These are phyloP conservation scores for Ophiostoma perfectum DNA, from an alignment of 2,329 filamentous ascomycete species.

Conservation along the genomic window DNA sequence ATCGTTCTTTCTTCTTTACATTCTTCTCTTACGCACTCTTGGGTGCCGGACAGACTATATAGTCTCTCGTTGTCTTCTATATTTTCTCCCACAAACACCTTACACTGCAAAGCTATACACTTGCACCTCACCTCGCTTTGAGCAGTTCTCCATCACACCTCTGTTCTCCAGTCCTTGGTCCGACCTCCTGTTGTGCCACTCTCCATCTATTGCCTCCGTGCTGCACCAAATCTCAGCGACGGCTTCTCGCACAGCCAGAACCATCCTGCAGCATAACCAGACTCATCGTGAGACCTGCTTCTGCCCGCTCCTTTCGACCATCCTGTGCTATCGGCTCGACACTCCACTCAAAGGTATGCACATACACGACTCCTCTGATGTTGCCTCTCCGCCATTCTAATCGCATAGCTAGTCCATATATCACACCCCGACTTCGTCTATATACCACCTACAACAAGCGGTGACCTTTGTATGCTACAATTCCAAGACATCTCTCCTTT, in stretches of 20 bases:
- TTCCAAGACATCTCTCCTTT: neutral
- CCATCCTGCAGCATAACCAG: constrained; percentile 2
- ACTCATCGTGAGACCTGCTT: constrained; percentile 14
- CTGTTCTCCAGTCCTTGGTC: neutral
- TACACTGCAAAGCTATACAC: neutral
- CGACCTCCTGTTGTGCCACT: neutral
- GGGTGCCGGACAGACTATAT: neutral
- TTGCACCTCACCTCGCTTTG: neutral
- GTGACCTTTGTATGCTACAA: constrained; percentile 9
- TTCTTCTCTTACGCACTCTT: neutral
- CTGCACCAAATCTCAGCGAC: constrained; percentile 2
- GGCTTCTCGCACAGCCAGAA: constrained; percentile 17
- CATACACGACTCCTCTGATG: neutral
- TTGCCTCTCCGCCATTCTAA: neutral
- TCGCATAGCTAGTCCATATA: neutral
- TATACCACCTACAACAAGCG: constrained; percentile 9
- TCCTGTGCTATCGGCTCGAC: neutral
- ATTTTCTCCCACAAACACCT: too few species aligned
- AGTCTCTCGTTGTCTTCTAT: too few species aligned
- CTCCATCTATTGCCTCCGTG: neutral
- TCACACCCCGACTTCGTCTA: neutral
- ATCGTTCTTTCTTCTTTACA: neutral
- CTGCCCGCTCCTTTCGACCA: neutral
- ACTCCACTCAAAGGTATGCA: neutral
- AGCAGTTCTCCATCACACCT: neutral